Base-by-base conservation (phyloP, 352 stramenopile genomes). In the Phytophthora pistaciae region DNA sequence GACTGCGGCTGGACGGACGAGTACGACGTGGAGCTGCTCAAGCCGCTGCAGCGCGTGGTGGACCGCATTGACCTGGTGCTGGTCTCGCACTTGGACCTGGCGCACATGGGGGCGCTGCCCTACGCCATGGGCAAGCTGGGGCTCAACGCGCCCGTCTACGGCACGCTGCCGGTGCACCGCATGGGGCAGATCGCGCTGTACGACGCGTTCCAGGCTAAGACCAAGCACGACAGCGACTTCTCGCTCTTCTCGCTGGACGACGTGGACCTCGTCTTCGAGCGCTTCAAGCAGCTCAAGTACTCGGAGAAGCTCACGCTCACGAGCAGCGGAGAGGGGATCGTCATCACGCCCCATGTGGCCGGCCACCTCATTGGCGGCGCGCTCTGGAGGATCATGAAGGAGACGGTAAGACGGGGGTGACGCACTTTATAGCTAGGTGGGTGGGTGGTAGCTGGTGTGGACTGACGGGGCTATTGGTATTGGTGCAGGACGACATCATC, bases 131-230 rank as follows among this genome's bases (percentile, higher is more conserved):
- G 89, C 36, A 93, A 92, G 67, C 76, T 97, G 31, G 89, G 88
- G 1, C 83, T 97, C 7, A 85, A 92, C 27, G 88, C 92, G 33
- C 94, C 92, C 10, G 87, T 99, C 18, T 98, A 98, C 69, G 93
- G 93, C 16, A 99, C 97, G 18, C 92, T 98, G 33, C 96, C 97
- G 2, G 97, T 98, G 20, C 91, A 98, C 31, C 97, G 98, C 77
- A 98, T 99, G 95, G 97, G 97, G 10, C 94, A 99, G 81, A 98
- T 99, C 83, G 94, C 93, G 48, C 82, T 99, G 10, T 99, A 99
- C 72, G 96, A 99, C 72, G 92, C 96, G 29, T 98, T 98, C 66
- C 94, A 98, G 40, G 90, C 92, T 49, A 87, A 98, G 61, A 98
- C 88, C 13, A 95, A 93, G 70, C 86, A 97, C 68, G 96, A 99